Evolutionary conservation across 257 asterid species (phyloP).

Genomic region (Echium plantagineum): DNA sequence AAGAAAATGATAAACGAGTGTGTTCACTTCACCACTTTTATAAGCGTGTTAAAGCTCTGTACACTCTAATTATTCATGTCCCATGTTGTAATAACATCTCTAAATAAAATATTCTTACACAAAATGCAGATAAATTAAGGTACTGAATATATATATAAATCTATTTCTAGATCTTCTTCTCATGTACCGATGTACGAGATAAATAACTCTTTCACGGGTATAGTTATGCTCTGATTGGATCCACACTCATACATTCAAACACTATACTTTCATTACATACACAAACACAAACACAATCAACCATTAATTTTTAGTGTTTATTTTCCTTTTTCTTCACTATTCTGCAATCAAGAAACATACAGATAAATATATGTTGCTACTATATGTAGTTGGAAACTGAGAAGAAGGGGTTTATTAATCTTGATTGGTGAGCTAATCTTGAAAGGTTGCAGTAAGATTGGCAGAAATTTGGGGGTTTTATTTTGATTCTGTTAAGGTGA

Average conservation of each 20-base stretch:
- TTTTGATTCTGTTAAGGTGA: slow-evolving; percentile 1
- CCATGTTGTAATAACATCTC: not conserved
- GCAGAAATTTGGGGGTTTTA: not conserved
- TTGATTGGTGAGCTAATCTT: not conserved
- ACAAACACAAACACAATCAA: not conserved
- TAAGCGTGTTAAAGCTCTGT: not conserved
- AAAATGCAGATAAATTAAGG: not conserved
- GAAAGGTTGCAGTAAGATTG: not conserved
- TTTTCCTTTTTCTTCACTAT: too few species aligned
- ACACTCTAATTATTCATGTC: not conserved
- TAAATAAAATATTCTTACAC: not conserved
- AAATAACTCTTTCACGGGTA: not conserved
- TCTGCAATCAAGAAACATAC: not conserved
- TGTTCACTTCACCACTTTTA: too few species aligned
- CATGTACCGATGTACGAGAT: not conserved
- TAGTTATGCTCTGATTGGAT: not conserved
- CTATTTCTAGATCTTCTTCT: not conserved
- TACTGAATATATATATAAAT: too few species aligned
- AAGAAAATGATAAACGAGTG: too few species aligned
- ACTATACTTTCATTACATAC: too few species aligned
- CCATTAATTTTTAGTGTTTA: not conserved
- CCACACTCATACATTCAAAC: not conserved
- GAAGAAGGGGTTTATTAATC: not conserved
- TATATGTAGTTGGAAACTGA: not conserved
- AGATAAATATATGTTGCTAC: too few species aligned